Evolutionary conservation across 768 basidiomycete genomes (phyloP).

Genomic region (Russula foetens): DNA sequence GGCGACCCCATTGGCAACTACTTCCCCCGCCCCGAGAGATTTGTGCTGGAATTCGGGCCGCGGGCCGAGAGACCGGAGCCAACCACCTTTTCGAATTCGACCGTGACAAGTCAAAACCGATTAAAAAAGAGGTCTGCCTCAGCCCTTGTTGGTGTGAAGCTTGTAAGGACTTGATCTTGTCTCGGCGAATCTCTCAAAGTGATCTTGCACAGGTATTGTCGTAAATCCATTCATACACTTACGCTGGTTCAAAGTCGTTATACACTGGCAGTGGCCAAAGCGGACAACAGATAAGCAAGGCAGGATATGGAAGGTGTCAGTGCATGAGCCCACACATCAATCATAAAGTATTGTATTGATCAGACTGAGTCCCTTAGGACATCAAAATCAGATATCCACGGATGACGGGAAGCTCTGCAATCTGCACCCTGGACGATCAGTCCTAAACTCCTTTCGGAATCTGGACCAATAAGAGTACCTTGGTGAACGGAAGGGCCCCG

Average conservation of each 20-base stretch:
- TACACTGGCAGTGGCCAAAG: neutral
- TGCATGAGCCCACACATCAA: neutral
- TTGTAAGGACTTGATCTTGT: neutral
- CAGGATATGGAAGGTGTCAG: neutral
- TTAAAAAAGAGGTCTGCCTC: too few species aligned
- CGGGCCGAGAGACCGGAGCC: too few species aligned
- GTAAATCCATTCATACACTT: neutral
- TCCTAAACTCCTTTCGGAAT: slow-evolving; percentile 2
- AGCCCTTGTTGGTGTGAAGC: too few species aligned
- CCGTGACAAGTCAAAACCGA: too few species aligned
- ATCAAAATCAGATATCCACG: neutral
- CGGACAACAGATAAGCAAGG: neutral
- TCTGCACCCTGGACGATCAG: too few species aligned
- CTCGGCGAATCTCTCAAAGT: neutral
- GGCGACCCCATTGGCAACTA: too few species aligned
- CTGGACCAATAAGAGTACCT: neutral
- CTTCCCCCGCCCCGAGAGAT: too few species aligned
- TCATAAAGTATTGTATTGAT: neutral
- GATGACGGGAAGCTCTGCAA: neutral
- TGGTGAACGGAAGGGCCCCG: neutral
- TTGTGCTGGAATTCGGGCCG: too few species aligned
- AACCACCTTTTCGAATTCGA: too few species aligned
- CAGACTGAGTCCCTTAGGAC: neutral
- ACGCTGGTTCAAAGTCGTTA: neutral
- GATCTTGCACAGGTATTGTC: neutral